A percentile compares a stretch with the other conserved stretches of the same genome.
These are phyloP conservation scores for Trichoderma guizhouense DNA, from an alignment of 2,329 filamentous ascomycete genomes.

Conservation along the genomic window DNA sequence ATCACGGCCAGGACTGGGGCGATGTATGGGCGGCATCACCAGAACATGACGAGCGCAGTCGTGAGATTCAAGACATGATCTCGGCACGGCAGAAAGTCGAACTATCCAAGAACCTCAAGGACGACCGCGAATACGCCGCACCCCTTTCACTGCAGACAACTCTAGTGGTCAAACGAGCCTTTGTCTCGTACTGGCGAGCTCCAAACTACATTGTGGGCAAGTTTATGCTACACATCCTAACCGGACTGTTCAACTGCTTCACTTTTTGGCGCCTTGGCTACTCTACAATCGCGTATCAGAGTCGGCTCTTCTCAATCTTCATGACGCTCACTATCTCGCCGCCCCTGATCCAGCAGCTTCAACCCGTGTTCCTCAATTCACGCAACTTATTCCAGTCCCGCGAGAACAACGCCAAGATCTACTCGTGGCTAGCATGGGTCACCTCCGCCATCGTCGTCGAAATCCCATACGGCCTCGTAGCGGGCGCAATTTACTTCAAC, in stretches of 20 bases:
- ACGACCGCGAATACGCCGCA: constrained; percentile 62
- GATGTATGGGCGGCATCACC: constrained; percentile 56
- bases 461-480: constrained; percentile 65
- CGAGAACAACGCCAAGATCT: constrained; percentile 76
- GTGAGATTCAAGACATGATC: constrained; percentile 53
- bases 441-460: constrained; percentile 65
- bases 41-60: constrained; percentile 43
- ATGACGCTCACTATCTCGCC: constrained; percentile 73
- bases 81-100: constrained; percentile 40
- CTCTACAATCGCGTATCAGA: constrained; percentile 61
- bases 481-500: constrained; percentile 48
- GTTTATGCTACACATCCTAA: constrained; percentile 59
- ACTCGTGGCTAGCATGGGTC: constrained; percentile 70
- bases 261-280: constrained; percentile 64
- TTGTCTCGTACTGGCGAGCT: constrained; percentile 62
- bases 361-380: constrained; percentile 66
- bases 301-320: constrained; percentile 71
- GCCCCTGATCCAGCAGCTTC: constrained; percentile 72
- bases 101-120: constrained; percentile 39
- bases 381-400: constrained; percentile 67
- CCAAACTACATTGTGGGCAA: constrained; percentile 62
- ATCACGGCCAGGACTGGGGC: constrained; percentile 59
- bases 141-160: constrained; percentile 52
- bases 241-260: constrained; percentile 66
- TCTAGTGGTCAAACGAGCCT: constrained; percentile 55